Percentiles rank a stretch among this genome's conserved stretches.
Evolutionary conservation across 352 stramenopile species (phyloP).

Genomic region (Thalassiosira mediterranea): DNA sequence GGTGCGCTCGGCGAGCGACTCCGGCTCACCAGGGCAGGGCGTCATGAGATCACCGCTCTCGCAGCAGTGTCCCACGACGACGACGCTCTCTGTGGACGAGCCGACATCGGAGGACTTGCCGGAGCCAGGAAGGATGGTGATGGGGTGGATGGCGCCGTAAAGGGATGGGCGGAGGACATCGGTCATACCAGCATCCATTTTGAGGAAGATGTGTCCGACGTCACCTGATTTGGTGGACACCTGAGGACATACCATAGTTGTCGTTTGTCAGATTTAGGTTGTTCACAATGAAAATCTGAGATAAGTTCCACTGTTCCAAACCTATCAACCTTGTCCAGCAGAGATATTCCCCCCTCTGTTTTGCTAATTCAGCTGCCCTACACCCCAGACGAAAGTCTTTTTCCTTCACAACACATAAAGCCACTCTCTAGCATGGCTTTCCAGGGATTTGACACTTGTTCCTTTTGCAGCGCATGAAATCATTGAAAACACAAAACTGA

Average conservation of each 20-base stretch:
- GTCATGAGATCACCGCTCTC: slow-evolving; percentile 89
- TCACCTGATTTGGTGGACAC: slow-evolving; percentile 55
- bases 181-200: slow-evolving; percentile 90
- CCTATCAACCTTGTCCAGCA: too few relatives aligned
- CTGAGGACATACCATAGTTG: slow-evolving; percentile 15
- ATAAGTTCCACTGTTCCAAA: too few relatives aligned
- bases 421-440: too few relatives aligned
- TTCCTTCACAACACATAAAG: too few relatives aligned
- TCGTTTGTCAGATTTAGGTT: too few relatives aligned
- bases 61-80: slow-evolving; percentile 91
- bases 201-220: slow-evolving; percentile 83
- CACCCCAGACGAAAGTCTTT: too few relatives aligned
- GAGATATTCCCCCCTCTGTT: too few relatives aligned
- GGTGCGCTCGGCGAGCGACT: slow-evolving; percentile 78
- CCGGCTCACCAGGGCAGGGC: slow-evolving; percentile 84
- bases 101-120: slow-evolving; percentile 75
- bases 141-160: slow-evolving; percentile 88
- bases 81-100: slow-evolving; percentile 79
- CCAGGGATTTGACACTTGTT: too few relatives aligned
- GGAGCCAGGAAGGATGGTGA: slow-evolving; percentile 83
- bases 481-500: slow-evolving; percentile 31
- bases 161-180: slow-evolving; percentile 88
- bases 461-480: too few relatives aligned
- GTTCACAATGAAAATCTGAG: too few relatives aligned
- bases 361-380: too few relatives aligned